Conservation (phyloP, 306 rosid species). For the Fragaria ananassa region DNA sequence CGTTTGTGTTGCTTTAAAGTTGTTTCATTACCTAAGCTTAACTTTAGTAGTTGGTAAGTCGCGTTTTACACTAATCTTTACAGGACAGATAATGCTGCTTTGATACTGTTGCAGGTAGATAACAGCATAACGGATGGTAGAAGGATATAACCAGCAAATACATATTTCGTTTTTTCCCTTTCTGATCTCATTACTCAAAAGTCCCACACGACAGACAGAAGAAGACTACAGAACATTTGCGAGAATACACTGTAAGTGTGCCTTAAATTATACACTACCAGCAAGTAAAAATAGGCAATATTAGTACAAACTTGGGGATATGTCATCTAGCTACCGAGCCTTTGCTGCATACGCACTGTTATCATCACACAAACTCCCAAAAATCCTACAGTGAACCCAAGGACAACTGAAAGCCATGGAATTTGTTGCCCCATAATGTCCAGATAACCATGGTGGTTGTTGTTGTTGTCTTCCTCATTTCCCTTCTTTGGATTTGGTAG, state of each 20-base stretch:
- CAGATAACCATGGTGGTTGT: not conserved
- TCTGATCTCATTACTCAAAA: too few relatives aligned
- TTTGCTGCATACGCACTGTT: not conserved
- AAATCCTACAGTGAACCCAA: constrained; percentile 6
- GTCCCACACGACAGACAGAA: not conserved
- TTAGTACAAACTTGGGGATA: not conserved
- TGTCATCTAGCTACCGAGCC: not conserved
- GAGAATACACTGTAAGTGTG: not conserved
- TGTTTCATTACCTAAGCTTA: too few relatives aligned
- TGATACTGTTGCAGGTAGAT: not conserved
- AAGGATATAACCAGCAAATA: too few relatives aligned
- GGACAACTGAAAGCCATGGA: not conserved
- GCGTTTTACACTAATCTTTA: too few relatives aligned
- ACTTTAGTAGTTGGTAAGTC: too few relatives aligned
- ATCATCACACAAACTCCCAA: not conserved
- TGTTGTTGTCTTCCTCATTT: not conserved
- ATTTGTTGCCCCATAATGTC: not conserved
- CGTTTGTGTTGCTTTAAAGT: too few relatives aligned
- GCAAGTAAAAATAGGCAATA: not conserved
- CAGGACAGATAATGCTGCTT: too few relatives aligned
- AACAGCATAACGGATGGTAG: not conserved
- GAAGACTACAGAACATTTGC: not conserved
- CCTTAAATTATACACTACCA: not conserved
- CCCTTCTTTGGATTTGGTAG: not conserved
- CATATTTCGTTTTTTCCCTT: too few relatives aligned